Evolutionary conservation across 202 grass and related monocot species (phyloP).

Genomic region (Panicum virgatum): DNA sequence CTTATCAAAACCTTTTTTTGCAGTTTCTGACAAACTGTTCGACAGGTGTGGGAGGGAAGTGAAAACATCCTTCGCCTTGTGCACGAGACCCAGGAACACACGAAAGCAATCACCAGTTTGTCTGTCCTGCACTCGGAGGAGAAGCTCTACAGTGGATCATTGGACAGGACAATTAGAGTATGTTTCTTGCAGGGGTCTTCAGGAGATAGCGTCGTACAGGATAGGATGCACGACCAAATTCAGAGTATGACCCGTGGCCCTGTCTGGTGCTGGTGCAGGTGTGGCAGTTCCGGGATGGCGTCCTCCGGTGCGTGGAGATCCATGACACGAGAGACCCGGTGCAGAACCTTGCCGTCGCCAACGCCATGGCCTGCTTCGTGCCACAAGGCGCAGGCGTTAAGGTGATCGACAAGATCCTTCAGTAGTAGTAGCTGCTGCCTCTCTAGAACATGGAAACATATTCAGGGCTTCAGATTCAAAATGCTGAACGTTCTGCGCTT

Average conservation of each 20-base stretch:
- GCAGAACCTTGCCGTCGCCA: slow-evolving; percentile 47
- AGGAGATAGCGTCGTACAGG: too few relatives aligned
- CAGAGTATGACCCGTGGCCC: too few relatives aligned
- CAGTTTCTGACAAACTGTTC: neutral
- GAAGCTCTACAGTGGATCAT: slow-evolving; percentile 60
- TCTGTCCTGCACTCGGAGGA: slow-evolving; percentile 42
- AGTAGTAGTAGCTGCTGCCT: neutral
- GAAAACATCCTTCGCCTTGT: slow-evolving; percentile 52
- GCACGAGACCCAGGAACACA: slow-evolving; percentile 56
- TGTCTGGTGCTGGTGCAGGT: slow-evolving; percentile 40
- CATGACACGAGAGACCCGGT: slow-evolving; percentile 55
- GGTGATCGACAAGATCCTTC: neutral
- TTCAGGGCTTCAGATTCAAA: neutral
- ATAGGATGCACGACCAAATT: neutral
- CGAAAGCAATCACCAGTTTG: slow-evolving; percentile 60
- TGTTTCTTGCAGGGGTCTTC: neutral
- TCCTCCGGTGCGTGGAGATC: slow-evolving; percentile 50
- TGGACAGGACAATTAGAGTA: slow-evolving; percentile 65
- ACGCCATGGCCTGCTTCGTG: slow-evolving; percentile 57
- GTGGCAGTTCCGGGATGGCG: slow-evolving; percentile 55
- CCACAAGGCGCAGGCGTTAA: slow-evolving; percentile 63
- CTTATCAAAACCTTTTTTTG: too few relatives aligned
- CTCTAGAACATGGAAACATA: neutral
- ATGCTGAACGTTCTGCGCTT: neutral
- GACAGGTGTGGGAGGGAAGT: slow-evolving; percentile 57